Evolutionary conservation across 148 eudicot genomes (phyloP).

Genomic region (Vaccinium myrtillus): DNA sequence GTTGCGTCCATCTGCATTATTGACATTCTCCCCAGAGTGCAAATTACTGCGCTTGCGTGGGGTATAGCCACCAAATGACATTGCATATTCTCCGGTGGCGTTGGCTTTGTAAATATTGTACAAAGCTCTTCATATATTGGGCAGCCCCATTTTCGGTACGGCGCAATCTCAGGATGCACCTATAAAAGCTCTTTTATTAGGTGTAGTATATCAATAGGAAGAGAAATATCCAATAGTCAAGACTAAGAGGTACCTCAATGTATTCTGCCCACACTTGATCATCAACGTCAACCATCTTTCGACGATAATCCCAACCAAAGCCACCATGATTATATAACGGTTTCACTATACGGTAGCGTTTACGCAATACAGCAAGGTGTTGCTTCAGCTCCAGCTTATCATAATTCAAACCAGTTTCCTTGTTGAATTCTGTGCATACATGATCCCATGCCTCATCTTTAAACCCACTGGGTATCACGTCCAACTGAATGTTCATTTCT

Average conservation of each 20-base stretch:
- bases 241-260: conserved; percentile 14
- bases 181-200: neutral
- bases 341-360: conserved; percentile 21
- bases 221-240: neutral
- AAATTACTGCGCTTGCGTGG: neutral
- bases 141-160: conserved; percentile 26
- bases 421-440: conserved; percentile 18
- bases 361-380: conserved; percentile 14
- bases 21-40: conserved; percentile 6
- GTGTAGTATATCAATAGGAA: neutral
- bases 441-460: conserved; percentile 21
- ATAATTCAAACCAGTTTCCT: conserved; percentile 20
- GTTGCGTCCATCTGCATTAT: neutral
- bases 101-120: conserved; percentile 23
- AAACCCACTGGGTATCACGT: conserved; percentile 20
- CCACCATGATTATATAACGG: conserved; percentile 24
- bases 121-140: conserved; percentile 27
- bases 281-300: conserved; percentile 25
- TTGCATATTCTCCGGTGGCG: conserved; percentile 22
- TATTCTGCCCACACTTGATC: conserved; percentile 23
- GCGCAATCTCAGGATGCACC: conserved; percentile 21
- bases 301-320: conserved; percentile 24
- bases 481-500: conserved; percentile 22
- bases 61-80: neutral
- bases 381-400: conserved; percentile 25